These are phyloP conservation scores for Galeopsis tetrahit DNA, from an alignment of 257 asterid species.

Conservation along the genomic window DNA sequence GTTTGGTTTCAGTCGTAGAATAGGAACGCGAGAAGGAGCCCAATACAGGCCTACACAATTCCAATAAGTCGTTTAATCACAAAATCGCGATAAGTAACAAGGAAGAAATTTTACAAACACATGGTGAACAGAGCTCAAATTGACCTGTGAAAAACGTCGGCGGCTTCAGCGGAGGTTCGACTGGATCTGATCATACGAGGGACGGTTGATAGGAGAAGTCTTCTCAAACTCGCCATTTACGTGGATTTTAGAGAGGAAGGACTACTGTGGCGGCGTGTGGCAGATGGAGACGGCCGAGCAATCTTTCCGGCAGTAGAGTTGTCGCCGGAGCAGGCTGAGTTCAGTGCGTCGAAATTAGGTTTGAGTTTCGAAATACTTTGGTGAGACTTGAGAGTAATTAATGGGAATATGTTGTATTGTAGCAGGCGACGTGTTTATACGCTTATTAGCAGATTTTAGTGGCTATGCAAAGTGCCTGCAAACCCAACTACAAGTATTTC, in stretches of 20 bases:
- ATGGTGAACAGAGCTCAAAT: neutral
- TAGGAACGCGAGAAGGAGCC: conserved; percentile 52
- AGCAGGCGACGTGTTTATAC: no score
- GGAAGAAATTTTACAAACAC: neutral
- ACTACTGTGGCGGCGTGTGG: neutral
- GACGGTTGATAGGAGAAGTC: conserved; percentile 21
- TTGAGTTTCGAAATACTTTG: no score
- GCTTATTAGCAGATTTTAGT: no score
- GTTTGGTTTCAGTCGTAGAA: conserved; percentile 48
- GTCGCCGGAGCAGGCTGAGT: conserved; percentile 8
- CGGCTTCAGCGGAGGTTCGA: conserved; percentile 4
- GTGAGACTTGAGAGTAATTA: neutral
- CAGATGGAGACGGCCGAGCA: neutral
- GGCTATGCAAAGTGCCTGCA: no score
- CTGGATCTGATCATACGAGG: conserved; percentile 18
- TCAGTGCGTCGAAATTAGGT: neutral
- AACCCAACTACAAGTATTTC: no score
- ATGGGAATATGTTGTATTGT: neutral
- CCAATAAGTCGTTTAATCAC: neutral
- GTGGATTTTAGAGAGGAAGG: neutral
- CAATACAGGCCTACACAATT: conserved; percentile 51
- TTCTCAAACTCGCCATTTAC: conserved; percentile 26
- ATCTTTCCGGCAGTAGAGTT: neutral
- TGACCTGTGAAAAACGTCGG: conserved; percentile 9
- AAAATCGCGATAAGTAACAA: neutral